Evolutionary conservation across 1,139 yeast species (phyloP).

Genomic region (Lodderomyces metapsilosis): DNA sequence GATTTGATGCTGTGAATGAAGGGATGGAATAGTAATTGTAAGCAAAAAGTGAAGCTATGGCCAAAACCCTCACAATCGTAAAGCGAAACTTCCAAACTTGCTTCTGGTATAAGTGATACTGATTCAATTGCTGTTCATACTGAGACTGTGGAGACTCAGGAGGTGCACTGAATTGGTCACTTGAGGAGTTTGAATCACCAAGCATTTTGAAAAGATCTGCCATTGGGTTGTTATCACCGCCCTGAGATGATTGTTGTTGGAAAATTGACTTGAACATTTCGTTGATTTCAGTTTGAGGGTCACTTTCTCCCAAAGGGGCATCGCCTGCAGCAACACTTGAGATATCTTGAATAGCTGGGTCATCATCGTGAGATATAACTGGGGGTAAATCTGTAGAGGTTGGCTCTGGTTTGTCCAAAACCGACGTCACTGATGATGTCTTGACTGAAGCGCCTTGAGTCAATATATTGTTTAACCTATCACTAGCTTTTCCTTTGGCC

Average conservation of each 20-base stretch:
- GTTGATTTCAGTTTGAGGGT: slow-evolving; percentile 26
- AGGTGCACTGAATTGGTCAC: slow-evolving; percentile 9
- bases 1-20: slow-evolving; percentile 31
- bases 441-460: slow-evolving; percentile 43
- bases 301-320: slow-evolving; percentile 12
- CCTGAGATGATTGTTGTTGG: slow-evolving; percentile 11
- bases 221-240: slow-evolving; percentile 20
- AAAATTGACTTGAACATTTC: slow-evolving; percentile 33
- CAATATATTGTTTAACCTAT: slow-evolving; percentile 50
- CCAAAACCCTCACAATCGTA: slow-evolving; percentile 28
- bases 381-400: slow-evolving; percentile 3
- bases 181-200: slow-evolving; percentile 17
- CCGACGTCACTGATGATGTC: slow-evolving; percentile 29
- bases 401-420: slow-evolving; percentile 27
- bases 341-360: slow-evolving; percentile 32
- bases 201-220: slow-evolving; percentile 33
- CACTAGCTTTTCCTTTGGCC: slow-evolving; percentile 55
- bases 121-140: slow-evolving; percentile 30
- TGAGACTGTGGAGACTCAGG: slow-evolving; percentile 11
- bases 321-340: slow-evolving; percentile 12
- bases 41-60: slow-evolving; percentile 30
- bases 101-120: slow-evolving; percentile 34
- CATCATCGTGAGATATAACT: slow-evolving; percentile 22
- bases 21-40: slow-evolving; percentile 30
- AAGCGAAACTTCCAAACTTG: slow-evolving; percentile 32